Evolutionary conservation across 1,284 basidiomycete species (phyloP).

Genomic region (Malassezia arunalokei): DNA sequence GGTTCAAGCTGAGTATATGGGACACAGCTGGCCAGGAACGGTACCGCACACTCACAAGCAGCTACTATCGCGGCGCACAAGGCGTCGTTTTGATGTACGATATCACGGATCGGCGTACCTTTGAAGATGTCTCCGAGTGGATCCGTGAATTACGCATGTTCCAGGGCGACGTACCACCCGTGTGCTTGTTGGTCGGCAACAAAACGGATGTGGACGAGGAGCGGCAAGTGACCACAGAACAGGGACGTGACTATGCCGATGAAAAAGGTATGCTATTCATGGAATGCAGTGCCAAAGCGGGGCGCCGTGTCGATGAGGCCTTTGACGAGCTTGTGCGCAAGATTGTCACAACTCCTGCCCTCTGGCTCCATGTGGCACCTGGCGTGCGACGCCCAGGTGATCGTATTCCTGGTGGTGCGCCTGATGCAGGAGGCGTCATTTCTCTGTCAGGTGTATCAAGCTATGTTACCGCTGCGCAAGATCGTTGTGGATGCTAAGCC

Average conservation of each 20-base stretch:
- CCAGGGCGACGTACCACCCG: conserved; percentile 58
- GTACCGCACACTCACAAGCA: conserved; percentile 73
- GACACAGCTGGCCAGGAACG: conserved; percentile 47
- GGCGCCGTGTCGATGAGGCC: conserved; percentile 33
- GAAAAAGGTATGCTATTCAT: conserved; percentile 72
- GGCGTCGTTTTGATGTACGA: conserved; percentile 93
- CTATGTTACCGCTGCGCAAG: conserved; percentile 16
- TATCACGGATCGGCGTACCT: conserved; percentile 76
- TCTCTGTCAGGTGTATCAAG: conserved; percentile 20
- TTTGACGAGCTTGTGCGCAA: conserved; percentile 41
- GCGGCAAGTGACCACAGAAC: conserved; percentile 66
- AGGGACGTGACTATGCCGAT: conserved; percentile 68
- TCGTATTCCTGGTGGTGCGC: conserved; percentile 42
- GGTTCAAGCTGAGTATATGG: conserved; percentile 54
- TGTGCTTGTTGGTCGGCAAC: conserved; percentile 85
- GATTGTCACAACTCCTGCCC: conserved; percentile 35
- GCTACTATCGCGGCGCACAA: conserved; percentile 85
- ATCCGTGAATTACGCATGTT: conserved; percentile 89
- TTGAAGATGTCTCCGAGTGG: conserved; percentile 84
- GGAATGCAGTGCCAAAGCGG: conserved; percentile 53
- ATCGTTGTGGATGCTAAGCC: conserved; percentile 28
- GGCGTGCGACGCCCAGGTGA: conserved; percentile 39
- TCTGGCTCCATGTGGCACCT: conserved; percentile 32
- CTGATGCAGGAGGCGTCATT: conserved; percentile 30
- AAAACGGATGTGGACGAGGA: conserved; percentile 87